Evolutionary conservation across 2,329 filamentous ascomycete species (phyloP).

Genomic region (Coniochaeta ligniaria): DNA sequence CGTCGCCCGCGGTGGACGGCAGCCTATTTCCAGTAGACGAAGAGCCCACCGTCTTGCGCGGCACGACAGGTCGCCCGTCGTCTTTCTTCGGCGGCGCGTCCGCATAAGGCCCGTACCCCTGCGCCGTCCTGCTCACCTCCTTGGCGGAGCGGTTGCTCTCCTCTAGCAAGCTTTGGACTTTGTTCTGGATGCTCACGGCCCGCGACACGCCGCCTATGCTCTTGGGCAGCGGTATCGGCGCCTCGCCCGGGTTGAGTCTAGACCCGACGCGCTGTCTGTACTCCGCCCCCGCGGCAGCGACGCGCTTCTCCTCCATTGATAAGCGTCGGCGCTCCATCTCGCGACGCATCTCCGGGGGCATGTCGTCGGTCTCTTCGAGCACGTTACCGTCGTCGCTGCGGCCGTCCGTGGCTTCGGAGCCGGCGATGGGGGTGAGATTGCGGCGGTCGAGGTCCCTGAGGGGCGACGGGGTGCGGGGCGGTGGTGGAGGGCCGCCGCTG

Average conservation of each 20-base stretch:
- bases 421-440: conserved; percentile 63
- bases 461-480: conserved; percentile 39
- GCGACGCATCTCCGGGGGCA: conserved; percentile 81
- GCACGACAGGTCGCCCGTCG: conserved; percentile 30
- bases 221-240: conserved; percentile 38
- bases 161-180: conserved; percentile 77
- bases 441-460: conserved; percentile 38
- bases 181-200: conserved; percentile 83
- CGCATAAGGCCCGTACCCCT: conserved; percentile 86
- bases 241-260: conserved; percentile 23
- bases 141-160: conserved; percentile 61
- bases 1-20: conserved; percentile 14
- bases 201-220: conserved; percentile 53
- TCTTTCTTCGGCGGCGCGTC: conserved; percentile 39
- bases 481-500: conserved; percentile 15
- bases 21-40: conserved; percentile 9
- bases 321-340: conserved; percentile 79
- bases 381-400: conserved; percentile 60
- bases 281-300: conserved; percentile 81
- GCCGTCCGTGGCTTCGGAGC: conserved; percentile 66
- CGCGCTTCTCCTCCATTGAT: conserved; percentile 81
- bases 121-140: conserved; percentile 61
- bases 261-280: conserved; percentile 67
- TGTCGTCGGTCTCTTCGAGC: conserved; percentile 58
- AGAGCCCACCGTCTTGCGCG: conserved; percentile 42